A percentile compares a stretch with the other conserved stretches of the same genome.
phyloP scores from a whole-genome alignment of 495 filamentous ascomycete species.

The Aspergillus egyptiacus region DNA sequence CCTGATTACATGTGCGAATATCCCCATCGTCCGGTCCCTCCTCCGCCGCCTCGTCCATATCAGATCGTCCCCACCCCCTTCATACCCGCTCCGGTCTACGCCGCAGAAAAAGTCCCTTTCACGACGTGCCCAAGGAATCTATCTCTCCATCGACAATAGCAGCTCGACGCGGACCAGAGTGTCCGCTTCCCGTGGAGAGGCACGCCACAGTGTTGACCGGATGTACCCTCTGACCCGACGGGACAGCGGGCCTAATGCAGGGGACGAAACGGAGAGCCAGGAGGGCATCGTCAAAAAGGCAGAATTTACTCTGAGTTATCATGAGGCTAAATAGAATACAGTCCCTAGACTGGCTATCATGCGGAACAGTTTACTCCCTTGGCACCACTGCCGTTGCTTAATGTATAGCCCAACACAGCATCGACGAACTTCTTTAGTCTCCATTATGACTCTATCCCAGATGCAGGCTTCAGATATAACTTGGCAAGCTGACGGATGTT shows the following conservation, averaged over 20 bases:
- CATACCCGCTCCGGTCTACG: not conserved
- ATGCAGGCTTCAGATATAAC: too few species aligned
- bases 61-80: not conserved
- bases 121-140: not conserved
- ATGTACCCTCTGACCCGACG: not conserved
- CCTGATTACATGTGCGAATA: conserved; percentile 1
- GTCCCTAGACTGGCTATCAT: too few species aligned
- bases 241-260: not conserved
- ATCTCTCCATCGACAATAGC: not conserved
- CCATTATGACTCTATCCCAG: too few species aligned
- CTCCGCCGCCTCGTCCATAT: not conserved
- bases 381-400: too few species aligned
- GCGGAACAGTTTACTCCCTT: too few species aligned
- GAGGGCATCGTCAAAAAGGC: not conserved
- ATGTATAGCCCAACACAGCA: too few species aligned
- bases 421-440: too few species aligned
- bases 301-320: not conserved
- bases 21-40: conserved; percentile 3
- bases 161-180: not conserved
- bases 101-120: not conserved
- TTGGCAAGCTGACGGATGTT: too few species aligned
- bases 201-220: conserved; percentile 1
- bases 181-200: not conserved
- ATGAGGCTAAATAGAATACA: too few species aligned
- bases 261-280: not conserved